Evolutionary conservation across 495 filamentous ascomycete genomes (phyloP).

Genomic region (Lepraria neglecta): DNA sequence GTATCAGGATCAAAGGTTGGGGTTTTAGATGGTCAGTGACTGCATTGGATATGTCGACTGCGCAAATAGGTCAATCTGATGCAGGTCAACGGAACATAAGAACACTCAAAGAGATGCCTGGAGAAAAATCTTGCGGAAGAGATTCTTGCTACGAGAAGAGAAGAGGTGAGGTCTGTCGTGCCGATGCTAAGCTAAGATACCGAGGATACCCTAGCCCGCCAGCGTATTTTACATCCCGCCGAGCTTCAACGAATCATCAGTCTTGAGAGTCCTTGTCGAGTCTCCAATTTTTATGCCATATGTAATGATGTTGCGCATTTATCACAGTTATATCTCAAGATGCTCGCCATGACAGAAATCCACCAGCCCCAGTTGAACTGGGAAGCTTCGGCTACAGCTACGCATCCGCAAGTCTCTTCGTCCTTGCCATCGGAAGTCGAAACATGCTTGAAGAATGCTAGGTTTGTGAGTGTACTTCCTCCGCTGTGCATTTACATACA

Average conservation of each 20-base stretch:
- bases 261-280: background rate
- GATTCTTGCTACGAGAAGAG: too few species aligned
- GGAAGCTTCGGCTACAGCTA: conserved; percentile 66
- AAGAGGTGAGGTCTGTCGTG: too few species aligned
- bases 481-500: background rate
- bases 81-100: too few species aligned
- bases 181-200: too few species aligned
- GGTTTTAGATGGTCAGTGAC: too few species aligned
- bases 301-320: background rate
- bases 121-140: too few species aligned
- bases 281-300: background rate
- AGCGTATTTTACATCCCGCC: too few species aligned
- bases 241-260: conserved; percentile 6
- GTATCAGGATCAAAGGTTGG: too few species aligned
- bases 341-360: conserved; percentile 38
- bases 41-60: too few species aligned
- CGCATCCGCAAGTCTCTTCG: conserved; percentile 59
- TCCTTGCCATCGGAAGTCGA: conserved; percentile 77
- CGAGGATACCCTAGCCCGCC: too few species aligned
- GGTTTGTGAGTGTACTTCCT: conserved; percentile 60
- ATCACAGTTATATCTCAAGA: background rate
- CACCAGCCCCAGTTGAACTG: conserved; percentile 59
- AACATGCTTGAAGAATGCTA: conserved; percentile 84
- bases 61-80: too few species aligned
- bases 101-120: too few species aligned